Percentiles rank a stretch among this genome's conserved stretches.
Conservation (phyloP, 352 stramenopile genomes). For the Achlya hypogyna region DNA sequence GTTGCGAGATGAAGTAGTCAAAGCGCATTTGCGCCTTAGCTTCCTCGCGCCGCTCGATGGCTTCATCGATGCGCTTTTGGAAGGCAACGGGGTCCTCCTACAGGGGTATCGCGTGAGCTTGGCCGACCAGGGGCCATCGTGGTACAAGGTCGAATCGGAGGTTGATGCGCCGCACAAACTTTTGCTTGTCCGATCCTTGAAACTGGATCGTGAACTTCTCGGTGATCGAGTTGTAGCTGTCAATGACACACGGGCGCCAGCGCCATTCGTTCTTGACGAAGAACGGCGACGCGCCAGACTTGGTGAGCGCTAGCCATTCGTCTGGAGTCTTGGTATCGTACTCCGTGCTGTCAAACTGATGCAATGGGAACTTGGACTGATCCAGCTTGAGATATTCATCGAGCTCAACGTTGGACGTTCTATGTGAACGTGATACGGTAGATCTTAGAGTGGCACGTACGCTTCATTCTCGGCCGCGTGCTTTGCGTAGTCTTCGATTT, state of each 20-base stretch:
- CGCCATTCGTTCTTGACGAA: constrained; percentile 80
- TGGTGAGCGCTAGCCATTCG: constrained; percentile 57
- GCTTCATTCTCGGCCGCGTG: constrained; percentile 15
- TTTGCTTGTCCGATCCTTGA: constrained; percentile 72
- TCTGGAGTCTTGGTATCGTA: constrained; percentile 57
- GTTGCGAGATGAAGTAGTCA: constrained; percentile 82
- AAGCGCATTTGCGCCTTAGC: constrained; percentile 85
- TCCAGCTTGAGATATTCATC: constrained; percentile 82
- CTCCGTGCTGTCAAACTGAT: constrained; percentile 86
- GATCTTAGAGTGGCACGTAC: not conserved
- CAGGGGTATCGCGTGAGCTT: not conserved
- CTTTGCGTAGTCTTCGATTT: constrained; percentile 3
- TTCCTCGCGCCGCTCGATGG: constrained; percentile 46
- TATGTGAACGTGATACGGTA: not conserved
- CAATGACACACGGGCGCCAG: constrained; percentile 59
- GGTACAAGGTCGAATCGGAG: constrained; percentile 76
- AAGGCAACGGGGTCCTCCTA: constrained; percentile 58
- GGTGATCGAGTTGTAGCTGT: constrained; percentile 50
- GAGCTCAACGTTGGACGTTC: constrained; percentile 22
- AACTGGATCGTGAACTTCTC: constrained; percentile 82
- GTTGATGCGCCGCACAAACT: constrained; percentile 86
- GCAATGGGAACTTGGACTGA: constrained; percentile 85
- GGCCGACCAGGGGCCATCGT: not conserved
- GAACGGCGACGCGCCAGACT: constrained; percentile 55
- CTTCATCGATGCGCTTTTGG: constrained; percentile 60